Evolutionary conservation across 108 stramenopile species (phyloP), one percentile per base, ranked within the genome.

Genomic region (Pseudonitzschia pungens): DNA sequence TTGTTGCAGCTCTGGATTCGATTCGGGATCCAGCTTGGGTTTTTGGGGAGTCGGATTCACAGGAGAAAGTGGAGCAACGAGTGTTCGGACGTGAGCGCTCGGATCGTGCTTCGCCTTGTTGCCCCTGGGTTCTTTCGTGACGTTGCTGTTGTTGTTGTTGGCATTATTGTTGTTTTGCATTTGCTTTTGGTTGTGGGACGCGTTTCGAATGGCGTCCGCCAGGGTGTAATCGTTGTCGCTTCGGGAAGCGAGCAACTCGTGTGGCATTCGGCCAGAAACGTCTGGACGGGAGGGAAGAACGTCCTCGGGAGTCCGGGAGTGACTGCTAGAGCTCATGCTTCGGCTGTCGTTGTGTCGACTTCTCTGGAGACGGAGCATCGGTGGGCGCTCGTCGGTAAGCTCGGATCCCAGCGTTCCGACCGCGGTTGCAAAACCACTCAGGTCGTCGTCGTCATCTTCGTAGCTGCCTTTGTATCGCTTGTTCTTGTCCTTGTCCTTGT

Each of bases 351-450:
- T 36, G 31, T 31, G 26, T 4, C 60, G 60, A 40, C 32, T 33
- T 42, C 32, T 62, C 36, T 33, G 29, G 15, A 62, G 60, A 5
- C 60, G 60, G 4, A 62, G 60, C 60, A 62, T 62, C n/a, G 60
- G 60, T 3, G 60, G 60, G 2, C 60, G 32, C 33, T 62, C 60
- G 32, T 62, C 60, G 0, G 26, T 26, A 26, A 15, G 57, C n/a
- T 62, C 60, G 32, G 20, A 62, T 12, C 0, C 33, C 33, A 62
- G 14, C 9, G 29, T 33, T 16, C 29, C 32, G 29, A 33, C 31
- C 1, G 60, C 60, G 18, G 60, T 62, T 11, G 27, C 33, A 33
- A 62, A 62, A 0, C 33, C 60, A 40, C 60, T 62, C 20, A 62
- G 29, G 40, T 62, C 60, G 27, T 58, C 57, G 29, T 27, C 26